Evolutionary conservation across 306 rosid genomes (phyloP).

Genomic region (Canavalia ensiformis): DNA sequence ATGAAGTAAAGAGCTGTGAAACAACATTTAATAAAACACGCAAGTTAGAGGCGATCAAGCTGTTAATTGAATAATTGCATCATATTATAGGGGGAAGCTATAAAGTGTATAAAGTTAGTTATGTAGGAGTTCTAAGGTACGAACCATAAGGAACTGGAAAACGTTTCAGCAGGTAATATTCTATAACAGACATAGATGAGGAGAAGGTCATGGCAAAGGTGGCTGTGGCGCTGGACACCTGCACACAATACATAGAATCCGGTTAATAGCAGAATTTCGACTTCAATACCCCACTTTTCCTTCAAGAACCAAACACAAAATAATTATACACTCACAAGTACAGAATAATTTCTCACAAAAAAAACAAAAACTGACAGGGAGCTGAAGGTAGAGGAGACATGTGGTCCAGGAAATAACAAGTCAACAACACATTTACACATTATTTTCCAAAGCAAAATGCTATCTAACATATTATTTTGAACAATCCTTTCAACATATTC

Average conservation of each 20-base stretch:
- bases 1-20: slow-evolving; percentile 75
- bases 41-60: slow-evolving; percentile 19
- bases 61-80: not conserved
- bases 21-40: slow-evolving; percentile 15
- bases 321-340: not conserved
- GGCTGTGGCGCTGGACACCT: slow-evolving; percentile 98
- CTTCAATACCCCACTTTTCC: not conserved
- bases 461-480: too few relatives aligned
- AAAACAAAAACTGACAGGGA: not conserved
- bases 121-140: slow-evolving; percentile 4
- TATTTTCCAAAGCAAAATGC: too few relatives aligned
- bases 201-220: slow-evolving; percentile 96
- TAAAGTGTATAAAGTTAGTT: not conserved
- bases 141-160: slow-evolving; percentile 91
- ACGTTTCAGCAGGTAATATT: slow-evolving; percentile 87
- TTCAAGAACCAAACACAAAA: not conserved
- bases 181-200: slow-evolving; percentile 96
- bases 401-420: too few relatives aligned
- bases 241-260: slow-evolving; percentile 44
- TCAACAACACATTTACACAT: too few relatives aligned
- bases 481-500: too few relatives aligned
- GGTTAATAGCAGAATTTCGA: not conserved
- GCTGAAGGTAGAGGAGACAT: not conserved
- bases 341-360: not conserved
- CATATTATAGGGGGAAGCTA: not conserved